Conservation (phyloP, 257 asterid genomes). For the Solanum virginianum region DNA sequence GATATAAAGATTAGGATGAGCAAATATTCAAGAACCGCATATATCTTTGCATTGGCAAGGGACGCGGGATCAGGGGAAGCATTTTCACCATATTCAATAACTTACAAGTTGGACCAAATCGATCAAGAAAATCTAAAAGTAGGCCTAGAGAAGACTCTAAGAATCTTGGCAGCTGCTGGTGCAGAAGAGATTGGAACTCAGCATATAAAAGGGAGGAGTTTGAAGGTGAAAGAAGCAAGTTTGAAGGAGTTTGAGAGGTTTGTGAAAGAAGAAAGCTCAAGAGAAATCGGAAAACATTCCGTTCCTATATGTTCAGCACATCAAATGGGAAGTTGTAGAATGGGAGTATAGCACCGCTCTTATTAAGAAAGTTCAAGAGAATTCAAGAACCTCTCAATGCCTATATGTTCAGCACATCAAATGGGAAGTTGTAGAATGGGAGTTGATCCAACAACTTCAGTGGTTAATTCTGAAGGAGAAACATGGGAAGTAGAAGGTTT, state of each 20-base stretch:
- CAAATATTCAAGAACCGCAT: constrained; percentile 56
- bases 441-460: constrained; percentile 38
- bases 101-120: constrained; percentile 24
- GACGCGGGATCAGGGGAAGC: constrained; percentile 57
- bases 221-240: constrained; percentile 41
- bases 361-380: too few relatives aligned
- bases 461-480: constrained; percentile 49
- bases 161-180: constrained; percentile 71
- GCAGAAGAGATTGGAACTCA: constrained; percentile 91
- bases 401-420: constrained; percentile 83
- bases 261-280: constrained; percentile 47
- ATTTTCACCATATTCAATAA: constrained; percentile 18
- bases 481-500: constrained; percentile 77
- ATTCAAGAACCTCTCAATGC: too few relatives aligned
- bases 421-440: constrained; percentile 99
- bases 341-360: too few relatives aligned
- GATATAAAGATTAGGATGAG: constrained; percentile 46
- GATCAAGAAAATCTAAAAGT: constrained; percentile 36
- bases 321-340: constrained; percentile 94
- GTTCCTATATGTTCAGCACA: constrained; percentile 73
- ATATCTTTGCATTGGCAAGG: constrained; percentile 54
- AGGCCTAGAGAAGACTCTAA: constrained; percentile 49
- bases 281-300: constrained; percentile 31
- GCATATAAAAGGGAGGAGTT: constrained; percentile 29
- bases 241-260: constrained; percentile 44